Conservation (phyloP, 257 asterid genomes). For the Coffea eugenioides region DNA sequence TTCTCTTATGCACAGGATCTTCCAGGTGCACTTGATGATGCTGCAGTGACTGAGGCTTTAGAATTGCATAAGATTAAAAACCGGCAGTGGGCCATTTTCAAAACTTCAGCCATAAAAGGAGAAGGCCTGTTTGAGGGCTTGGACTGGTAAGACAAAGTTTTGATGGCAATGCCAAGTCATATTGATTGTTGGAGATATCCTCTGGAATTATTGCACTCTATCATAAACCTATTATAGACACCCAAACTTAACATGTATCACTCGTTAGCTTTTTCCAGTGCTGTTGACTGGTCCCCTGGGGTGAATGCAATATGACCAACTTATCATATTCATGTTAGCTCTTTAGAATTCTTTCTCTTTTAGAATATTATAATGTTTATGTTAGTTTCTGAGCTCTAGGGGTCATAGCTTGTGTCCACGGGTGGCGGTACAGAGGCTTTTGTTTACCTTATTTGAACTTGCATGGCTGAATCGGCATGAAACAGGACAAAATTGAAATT, state of each 20-base stretch:
- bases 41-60: conserved; percentile 81
- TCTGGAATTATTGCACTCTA: neutral
- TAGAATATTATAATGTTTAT: neutral
- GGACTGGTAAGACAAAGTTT: conserved; percentile 57
- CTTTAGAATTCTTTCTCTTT: neutral
- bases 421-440: neutral
- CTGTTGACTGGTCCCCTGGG: neutral
- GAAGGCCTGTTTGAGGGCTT: conserved; percentile 95
- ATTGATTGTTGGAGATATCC: neutral
- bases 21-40: conserved; percentile 98
- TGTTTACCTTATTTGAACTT: neutral
- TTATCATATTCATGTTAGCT: neutral
- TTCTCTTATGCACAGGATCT: conserved; percentile 56
- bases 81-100: conserved; percentile 92
- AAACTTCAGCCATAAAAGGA: conserved; percentile 94
- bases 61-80: conserved; percentile 90
- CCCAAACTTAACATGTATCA: neutral
- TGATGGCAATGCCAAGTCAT: neutral
- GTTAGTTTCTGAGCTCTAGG: neutral
- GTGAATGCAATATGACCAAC: neutral
- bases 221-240: neutral
- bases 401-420: neutral
- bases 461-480: neutral
- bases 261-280: neutral
- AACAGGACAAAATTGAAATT: neutral